Evolutionary conservation across 345 rosid species (phyloP).

Genomic region (Reutealis trisperma): DNA sequence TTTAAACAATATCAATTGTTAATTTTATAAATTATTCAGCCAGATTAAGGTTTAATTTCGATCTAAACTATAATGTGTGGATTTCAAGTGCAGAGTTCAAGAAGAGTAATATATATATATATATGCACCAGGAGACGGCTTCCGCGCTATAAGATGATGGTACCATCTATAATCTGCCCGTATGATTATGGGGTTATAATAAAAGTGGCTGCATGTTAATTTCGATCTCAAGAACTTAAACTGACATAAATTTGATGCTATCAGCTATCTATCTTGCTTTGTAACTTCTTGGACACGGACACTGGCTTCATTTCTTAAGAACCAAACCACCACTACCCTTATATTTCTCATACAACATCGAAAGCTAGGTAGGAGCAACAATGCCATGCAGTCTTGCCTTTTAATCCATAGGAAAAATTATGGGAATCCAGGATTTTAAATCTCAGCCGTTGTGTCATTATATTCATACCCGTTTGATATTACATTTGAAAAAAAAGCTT

Average conservation of each 20-base stretch:
- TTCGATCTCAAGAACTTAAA: conserved; percentile 4
- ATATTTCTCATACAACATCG: not conserved
- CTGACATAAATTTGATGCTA: conserved; percentile 26
- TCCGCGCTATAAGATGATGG: conserved; percentile 9
- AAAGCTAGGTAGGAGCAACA: not conserved
- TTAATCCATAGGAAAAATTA: too few species aligned
- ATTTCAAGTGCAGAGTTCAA: not conserved
- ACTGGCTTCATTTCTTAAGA: too few species aligned
- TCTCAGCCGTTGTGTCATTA: too few species aligned
- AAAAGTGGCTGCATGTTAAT: conserved; percentile 10
- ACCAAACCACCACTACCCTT: not conserved
- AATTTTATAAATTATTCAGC: too few species aligned
- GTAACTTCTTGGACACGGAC: not conserved
- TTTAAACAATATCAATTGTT: too few species aligned
- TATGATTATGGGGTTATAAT: not conserved
- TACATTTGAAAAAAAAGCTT: too few species aligned
- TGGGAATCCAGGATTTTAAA: too few species aligned
- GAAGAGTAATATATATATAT: too few species aligned
- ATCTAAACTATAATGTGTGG: too few species aligned
- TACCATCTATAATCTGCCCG: not conserved
- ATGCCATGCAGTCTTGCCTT: too few species aligned
- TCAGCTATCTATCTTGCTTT: not conserved
- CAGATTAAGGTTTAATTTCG: too few species aligned
- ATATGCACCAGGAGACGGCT: conserved; percentile 7
- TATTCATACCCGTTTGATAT: too few species aligned